Percentiles rank a stretch among this genome's conserved stretches.
Evolutionary conservation across 257 asterid species (phyloP).

Genomic region (Penstemon barbatus): DNA sequence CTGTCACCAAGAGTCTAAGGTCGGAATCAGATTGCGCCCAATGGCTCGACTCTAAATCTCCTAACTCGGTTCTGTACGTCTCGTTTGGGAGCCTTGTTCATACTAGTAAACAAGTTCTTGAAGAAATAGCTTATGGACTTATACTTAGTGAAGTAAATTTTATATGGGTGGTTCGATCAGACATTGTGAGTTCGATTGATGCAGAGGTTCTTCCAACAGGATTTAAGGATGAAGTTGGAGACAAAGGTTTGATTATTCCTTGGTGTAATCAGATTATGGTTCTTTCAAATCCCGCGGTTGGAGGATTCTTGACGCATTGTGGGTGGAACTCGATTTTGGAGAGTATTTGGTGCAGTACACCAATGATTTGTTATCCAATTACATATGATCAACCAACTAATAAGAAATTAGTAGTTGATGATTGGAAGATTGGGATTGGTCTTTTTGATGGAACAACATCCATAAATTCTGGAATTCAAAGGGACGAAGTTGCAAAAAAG

Average conservation of each 20-base stretch:
- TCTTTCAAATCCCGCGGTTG: conserved; percentile 36
- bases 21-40: conserved; percentile 43
- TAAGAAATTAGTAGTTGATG: conserved; percentile 47
- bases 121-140: conserved; percentile 51
- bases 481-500: conserved; percentile 37
- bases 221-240: conserved; percentile 25
- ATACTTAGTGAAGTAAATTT: conserved; percentile 48
- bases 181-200: conserved; percentile 24
- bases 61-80: conserved; percentile 54
- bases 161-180: conserved; percentile 67
- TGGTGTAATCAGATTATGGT: conserved; percentile 43
- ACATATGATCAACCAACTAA: conserved; percentile 41
- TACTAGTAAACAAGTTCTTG: conserved; percentile 30
- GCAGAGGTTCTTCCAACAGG: conserved; percentile 22
- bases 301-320: conserved; percentile 54
- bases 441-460: conserved; percentile 37
- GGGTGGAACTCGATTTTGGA: conserved; percentile 60
- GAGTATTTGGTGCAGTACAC: conserved; percentile 48
- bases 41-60: conserved; percentile 52
- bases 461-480: conserved; percentile 9
- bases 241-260: conserved; percentile 41
- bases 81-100: conserved; percentile 58
- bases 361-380: conserved; percentile 51
- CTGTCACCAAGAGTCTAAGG: conserved; percentile 19
- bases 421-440: conserved; percentile 53